Percentiles rank a stretch among this genome's conserved stretches.
Conservation (phyloP, 495 filamentous ascomycete species). For the Alectoria sarmentosa region DNA sequence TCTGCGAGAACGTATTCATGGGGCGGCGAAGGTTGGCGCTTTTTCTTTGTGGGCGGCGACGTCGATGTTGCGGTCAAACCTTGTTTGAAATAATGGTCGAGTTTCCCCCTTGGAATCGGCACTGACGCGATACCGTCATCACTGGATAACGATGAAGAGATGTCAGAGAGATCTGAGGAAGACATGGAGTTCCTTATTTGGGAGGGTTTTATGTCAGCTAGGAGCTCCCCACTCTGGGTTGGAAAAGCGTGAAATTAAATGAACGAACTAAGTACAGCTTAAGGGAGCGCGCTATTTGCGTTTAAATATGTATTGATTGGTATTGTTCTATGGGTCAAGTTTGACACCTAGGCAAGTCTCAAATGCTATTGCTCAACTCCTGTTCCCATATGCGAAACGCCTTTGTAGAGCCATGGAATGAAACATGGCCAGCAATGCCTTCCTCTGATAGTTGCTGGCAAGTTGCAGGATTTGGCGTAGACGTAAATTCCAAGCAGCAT, state of each 20-base stretch:
- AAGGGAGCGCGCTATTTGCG: conserved; percentile 21
- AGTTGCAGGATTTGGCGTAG: conserved; percentile 9
- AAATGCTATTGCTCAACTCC: not conserved
- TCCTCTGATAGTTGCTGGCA: not conserved
- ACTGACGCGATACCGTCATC: conserved; percentile 41
- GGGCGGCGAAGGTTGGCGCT: conserved; percentile 73
- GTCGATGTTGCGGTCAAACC: conserved; percentile 41
- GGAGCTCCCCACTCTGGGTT: conserved; percentile 16
- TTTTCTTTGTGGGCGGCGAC: conserved; percentile 61
- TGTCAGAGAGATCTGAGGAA: conserved; percentile 48
- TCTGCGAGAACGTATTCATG: conserved; percentile 86
- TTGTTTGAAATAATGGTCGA: conserved; percentile 35
- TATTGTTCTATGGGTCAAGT: not conserved
- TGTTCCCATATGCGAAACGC: not conserved
- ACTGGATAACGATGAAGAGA: conserved; percentile 52
- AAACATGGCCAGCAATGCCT: not conserved
- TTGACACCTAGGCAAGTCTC: not conserved
- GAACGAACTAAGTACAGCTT: conserved; percentile 12
- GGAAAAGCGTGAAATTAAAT: conserved; percentile 7
- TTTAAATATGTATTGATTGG: conserved; percentile 9
- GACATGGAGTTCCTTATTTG: conserved; percentile 36
- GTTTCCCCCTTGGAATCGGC: conserved; percentile 30
- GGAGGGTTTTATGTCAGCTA: conserved; percentile 16
- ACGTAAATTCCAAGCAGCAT: conserved; percentile 19
- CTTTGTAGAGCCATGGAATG: not conserved